Percentiles rank a stretch among this genome's conserved stretches.
Conservation (phyloP, 106 monocot genomes). For the Allium cepa region DNA sequence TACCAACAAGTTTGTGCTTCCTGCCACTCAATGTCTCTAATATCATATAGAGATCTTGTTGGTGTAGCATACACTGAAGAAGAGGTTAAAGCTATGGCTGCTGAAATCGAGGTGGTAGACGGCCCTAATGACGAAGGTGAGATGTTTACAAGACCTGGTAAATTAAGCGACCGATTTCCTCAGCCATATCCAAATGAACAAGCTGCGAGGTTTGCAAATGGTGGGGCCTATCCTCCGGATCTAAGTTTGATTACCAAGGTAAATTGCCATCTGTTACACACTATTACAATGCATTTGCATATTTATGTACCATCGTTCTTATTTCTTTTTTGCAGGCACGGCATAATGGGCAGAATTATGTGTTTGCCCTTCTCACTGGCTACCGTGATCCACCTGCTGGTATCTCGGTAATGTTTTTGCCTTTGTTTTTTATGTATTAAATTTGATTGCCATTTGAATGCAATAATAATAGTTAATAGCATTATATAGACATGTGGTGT, state of each 20-base stretch:
- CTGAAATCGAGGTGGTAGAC: slow-evolving; percentile 82
- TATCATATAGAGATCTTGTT: slow-evolving; percentile 82
- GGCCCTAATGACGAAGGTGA: slow-evolving; percentile 83
- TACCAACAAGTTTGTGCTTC: slow-evolving; percentile 76
- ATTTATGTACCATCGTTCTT: neutral
- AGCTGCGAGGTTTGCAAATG: slow-evolving; percentile 76
- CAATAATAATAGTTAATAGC: too few relatives aligned
- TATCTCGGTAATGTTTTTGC: slow-evolving; percentile 44
- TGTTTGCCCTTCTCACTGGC: slow-evolving; percentile 91
- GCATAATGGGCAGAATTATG: slow-evolving; percentile 90
- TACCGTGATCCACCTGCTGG: slow-evolving; percentile 97
- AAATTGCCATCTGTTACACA: neutral
- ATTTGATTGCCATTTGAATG: too few relatives aligned
- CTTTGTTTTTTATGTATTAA: neutral
- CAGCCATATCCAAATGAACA: slow-evolving; percentile 75
- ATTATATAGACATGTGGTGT: too few relatives aligned
- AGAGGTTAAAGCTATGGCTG: slow-evolving; percentile 83
- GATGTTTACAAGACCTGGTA: slow-evolving; percentile 75
- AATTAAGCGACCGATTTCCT: slow-evolving; percentile 71
- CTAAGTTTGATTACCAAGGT: slow-evolving; percentile 78
- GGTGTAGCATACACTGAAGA: slow-evolving; percentile 94
- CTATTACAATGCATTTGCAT: neutral
- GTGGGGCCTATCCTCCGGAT: slow-evolving; percentile 75
- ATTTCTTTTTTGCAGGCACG: slow-evolving; percentile 47
- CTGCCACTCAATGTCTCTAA: slow-evolving; percentile 66